Evolutionary conservation across 202 grass and related monocot species (phyloP).

Genomic region (Digitaria exilis): DNA sequence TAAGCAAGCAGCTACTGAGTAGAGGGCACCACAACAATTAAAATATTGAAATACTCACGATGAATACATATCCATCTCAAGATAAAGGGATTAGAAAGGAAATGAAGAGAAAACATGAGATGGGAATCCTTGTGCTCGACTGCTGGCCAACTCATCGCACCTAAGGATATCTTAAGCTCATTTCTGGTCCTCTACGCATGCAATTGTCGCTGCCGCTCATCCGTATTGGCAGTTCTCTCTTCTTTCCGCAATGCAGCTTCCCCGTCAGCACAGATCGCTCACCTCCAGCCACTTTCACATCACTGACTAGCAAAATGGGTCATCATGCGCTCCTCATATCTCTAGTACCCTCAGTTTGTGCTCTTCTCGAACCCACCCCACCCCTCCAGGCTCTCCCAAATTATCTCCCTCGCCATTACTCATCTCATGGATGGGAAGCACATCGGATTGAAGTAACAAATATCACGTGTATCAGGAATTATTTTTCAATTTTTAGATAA

Average conservation of each 20-base stretch:
- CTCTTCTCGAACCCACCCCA: background rate
- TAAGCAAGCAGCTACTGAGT: background rate
- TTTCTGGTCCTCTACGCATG: background rate
- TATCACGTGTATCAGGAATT: background rate
- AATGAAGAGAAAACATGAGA: background rate
- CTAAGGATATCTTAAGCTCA: background rate
- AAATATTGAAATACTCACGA: background rate
- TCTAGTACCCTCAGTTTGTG: background rate
- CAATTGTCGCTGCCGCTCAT: background rate
- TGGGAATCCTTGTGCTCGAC: background rate
- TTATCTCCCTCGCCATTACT: background rate
- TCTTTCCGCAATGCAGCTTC: background rate
- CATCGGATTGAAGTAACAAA: background rate
- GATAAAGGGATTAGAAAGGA: background rate
- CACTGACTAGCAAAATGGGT: background rate
- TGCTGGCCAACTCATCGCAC: background rate
- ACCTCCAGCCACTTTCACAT: background rate
- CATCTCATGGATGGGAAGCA: background rate
- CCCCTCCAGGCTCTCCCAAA: background rate
- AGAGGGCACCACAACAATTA: background rate
- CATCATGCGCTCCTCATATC: background rate
- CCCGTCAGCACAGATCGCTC: background rate
- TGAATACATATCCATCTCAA: background rate
- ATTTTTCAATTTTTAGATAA: background rate
- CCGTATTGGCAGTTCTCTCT: background rate